Evolutionary conservation across 2,329 filamentous ascomycete genomes (phyloP).

Genomic region (Didymella sp.): DNA sequence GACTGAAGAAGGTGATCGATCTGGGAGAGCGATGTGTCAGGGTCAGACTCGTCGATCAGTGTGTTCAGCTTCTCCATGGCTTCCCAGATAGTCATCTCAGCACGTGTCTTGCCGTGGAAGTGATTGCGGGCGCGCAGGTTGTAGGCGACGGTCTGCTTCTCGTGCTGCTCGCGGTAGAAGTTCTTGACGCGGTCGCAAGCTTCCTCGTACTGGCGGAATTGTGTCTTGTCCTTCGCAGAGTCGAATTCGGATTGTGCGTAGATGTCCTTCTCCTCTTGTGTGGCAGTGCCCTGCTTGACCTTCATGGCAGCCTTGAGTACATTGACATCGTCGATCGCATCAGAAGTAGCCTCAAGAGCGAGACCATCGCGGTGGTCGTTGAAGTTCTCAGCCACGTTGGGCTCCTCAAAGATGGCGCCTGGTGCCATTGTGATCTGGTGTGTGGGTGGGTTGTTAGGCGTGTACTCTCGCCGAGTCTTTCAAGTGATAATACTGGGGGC

Average conservation of each 20-base stretch:
- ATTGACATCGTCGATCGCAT: constrained; percentile 67
- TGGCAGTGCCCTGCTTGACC: constrained; percentile 55
- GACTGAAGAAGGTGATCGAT: constrained; percentile 90
- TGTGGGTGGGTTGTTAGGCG: constrained; percentile 20
- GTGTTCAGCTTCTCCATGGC: constrained; percentile 93
- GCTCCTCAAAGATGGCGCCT: constrained; percentile 52
- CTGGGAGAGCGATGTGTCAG: constrained; percentile 84
- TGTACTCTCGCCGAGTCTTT: constrained; percentile 18
- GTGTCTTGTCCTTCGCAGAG: constrained; percentile 75
- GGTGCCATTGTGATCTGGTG: constrained; percentile 52
- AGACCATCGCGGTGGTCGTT: constrained; percentile 62
- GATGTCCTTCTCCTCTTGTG: constrained; percentile 56
- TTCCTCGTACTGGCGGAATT: constrained; percentile 82
- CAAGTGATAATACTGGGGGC: constrained; percentile 2
- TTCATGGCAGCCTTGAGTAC: constrained; percentile 64
- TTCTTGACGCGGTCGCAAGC: constrained; percentile 84
- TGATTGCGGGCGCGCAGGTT: constrained; percentile 80
- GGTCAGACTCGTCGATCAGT: constrained; percentile 88
- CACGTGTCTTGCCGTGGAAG: constrained; percentile 71
- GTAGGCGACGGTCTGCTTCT: constrained; percentile 80
- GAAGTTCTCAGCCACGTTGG: constrained; percentile 54
- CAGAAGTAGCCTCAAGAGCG: constrained; percentile 65
- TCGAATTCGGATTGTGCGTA: constrained; percentile 72
- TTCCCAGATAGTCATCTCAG: constrained; percentile 86
- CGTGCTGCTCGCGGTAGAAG: constrained; percentile 79